Conservation (phyloP, 345 rosid species). For the Rhizophora mangle region DNA sequence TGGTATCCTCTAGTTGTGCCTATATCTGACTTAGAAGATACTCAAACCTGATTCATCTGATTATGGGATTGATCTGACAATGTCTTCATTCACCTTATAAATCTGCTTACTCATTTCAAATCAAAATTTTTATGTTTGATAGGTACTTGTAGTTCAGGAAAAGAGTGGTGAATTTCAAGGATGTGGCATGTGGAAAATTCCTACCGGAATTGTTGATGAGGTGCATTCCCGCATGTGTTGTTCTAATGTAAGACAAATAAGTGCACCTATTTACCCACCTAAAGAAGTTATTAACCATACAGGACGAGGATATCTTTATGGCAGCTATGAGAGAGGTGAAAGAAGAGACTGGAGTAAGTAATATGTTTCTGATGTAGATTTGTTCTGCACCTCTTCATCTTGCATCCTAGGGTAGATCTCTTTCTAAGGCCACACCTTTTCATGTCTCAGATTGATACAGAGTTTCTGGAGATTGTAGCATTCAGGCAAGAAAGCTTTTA, state of each 20-base stretch:
- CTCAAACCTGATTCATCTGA: neutral
- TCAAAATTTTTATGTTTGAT: slow-evolving; percentile 14
- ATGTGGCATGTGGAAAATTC: slow-evolving; percentile 76
- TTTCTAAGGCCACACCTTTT: slow-evolving; percentile 12
- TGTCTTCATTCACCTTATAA: neutral
- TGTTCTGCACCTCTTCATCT: neutral
- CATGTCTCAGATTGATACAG: slow-evolving; percentile 57
- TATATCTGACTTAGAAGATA: neutral
- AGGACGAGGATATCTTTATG: slow-evolving; percentile 68
- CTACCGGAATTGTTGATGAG: slow-evolving; percentile 81
- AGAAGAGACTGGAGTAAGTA: slow-evolving; percentile 83
- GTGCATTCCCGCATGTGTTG: slow-evolving; percentile 30
- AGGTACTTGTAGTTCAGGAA: slow-evolving; percentile 85
- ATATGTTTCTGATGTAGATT: neutral
- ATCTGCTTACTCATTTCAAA: slow-evolving; percentile 6
- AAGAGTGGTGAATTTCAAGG: slow-evolving; percentile 53
- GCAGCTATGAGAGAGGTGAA: slow-evolving; percentile 77
- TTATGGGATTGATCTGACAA: neutral
- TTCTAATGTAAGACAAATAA: neutral
- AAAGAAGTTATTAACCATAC: slow-evolving; percentile 16
- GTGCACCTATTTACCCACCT: slow-evolving; percentile 7
- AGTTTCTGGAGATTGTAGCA: slow-evolving; percentile 60
- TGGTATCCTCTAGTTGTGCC: neutral
- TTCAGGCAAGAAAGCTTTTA: slow-evolving; percentile 47
- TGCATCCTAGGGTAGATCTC: neutral